Evolutionary conservation across 148 eudicot species (phyloP).

Genomic region (Amaranthus palmeri): DNA sequence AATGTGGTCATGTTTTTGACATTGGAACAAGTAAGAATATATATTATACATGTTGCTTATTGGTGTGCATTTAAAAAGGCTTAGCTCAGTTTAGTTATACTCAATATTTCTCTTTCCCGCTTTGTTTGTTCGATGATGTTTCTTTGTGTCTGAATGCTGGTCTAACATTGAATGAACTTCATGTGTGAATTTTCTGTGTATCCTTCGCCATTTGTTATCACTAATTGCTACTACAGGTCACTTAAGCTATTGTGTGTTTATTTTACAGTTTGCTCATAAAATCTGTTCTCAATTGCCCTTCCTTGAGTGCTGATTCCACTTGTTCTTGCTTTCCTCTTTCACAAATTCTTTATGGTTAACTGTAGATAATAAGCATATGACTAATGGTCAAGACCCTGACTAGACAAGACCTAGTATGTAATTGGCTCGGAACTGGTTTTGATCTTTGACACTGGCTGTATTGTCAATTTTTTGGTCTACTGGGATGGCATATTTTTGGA

Average conservation of each 20-base stretch:
- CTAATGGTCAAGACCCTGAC: neutral
- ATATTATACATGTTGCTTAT: neutral
- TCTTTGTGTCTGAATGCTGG: neutral
- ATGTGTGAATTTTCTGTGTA: neutral
- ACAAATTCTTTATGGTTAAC: neutral
- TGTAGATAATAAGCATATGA: neutral
- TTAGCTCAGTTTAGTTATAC: neutral
- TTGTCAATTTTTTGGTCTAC: neutral
- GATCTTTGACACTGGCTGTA: neutral
- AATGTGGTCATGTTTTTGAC: constrained; percentile 84
- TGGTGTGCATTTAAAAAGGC: neutral
- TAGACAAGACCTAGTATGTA: neutral
- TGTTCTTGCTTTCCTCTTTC: neutral
- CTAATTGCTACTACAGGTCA: neutral
- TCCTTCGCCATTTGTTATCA: neutral
- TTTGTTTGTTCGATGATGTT: neutral
- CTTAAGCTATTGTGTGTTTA: neutral
- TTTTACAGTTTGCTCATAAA: neutral
- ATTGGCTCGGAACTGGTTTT: neutral
- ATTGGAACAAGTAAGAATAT: constrained; percentile 65
- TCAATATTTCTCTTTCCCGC: neutral
- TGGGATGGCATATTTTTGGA: neutral
- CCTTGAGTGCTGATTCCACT: too few relatives aligned
- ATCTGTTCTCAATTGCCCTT: neutral
- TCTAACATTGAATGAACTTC: neutral